Base-by-base conservation (phyloP, 2,329 filamentous ascomycete genomes). In the Pseudogymnoascus sp. region DNA sequence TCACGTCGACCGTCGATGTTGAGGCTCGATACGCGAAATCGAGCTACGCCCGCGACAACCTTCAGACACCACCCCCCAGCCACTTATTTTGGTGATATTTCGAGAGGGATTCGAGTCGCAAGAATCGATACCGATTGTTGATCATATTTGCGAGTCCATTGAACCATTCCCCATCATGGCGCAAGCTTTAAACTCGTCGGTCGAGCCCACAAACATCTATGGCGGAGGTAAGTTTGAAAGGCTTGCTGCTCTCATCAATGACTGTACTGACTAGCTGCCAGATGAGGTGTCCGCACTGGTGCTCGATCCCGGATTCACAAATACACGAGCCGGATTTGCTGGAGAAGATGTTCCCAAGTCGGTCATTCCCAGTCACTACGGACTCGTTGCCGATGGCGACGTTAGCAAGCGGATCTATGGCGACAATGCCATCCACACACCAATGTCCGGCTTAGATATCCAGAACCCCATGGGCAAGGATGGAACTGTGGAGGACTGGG, bases 201-300 rank as follows among this genome's bases (percentile, higher is more conserved):
- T 77, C 65, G 81, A 81, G 73, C 83, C 83, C 64, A 84, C 81
- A 62, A 83, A 86, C 70, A 78, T 84, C 63, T 86, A 86, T 66
- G 83, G 83, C 67, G 83, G 83, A 81, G 83, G 83, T 85, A 72
- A 65, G 71, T 62, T 43, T 32, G 47, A 66, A 71, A 62, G 41
- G 20, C 18, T 20, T 58, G 32, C 35, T 59, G 58, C 43, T 60
- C 62, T 22, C 34, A 60, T 37, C 38, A 58, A 28, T 50, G 47
- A 47, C 35, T 35, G 47, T 57, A 37, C 30, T 57, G 38, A 61
- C 58, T 58, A 28, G 38, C 41, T 63, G 58, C 62, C 69, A 96
- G 94, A 99, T 79, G 94, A 99, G 79, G 92, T 99, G 66, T 95
- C 92, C 35, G 95, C 95, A 59, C 89, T 99, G 68, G 90, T 99